These are phyloP conservation scores for Microbotryum intermedium DNA, from an alignment of 1,284 basidiomycete species.

Conservation along the genomic window DNA sequence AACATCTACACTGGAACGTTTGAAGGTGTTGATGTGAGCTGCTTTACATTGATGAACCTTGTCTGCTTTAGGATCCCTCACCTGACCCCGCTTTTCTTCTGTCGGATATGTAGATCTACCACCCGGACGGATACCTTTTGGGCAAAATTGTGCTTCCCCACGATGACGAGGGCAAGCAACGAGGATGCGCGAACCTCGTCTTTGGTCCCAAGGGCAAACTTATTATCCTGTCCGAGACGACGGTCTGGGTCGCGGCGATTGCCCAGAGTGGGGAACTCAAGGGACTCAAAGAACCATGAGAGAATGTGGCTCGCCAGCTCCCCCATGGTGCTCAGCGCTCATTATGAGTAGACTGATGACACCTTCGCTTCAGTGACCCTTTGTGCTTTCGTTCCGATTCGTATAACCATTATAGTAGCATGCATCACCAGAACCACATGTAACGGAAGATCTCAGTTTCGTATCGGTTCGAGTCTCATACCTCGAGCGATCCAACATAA, in stretches of 20 bases:
- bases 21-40: conserved; percentile 58
- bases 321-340: no score
- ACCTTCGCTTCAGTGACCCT: no score
- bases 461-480: no score
- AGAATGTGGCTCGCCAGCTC: no score
- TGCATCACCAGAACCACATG: no score
- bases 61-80: no score
- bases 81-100: neutral
- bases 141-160: conserved; percentile 16
- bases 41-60: conserved; percentile 1
- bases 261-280: conserved; percentile 34
- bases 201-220: conserved; percentile 58
- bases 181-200: conserved; percentile 50
- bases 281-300: neutral
- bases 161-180: conserved; percentile 51
- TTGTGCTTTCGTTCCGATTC: no score
- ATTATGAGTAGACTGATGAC: no score
- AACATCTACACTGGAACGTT: conserved; percentile 61
- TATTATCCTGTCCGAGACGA: conserved; percentile 59
- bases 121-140: neutral
- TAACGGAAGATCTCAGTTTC: no score
- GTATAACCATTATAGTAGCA: no score
- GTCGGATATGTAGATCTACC: conserved; percentile 7
- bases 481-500: no score
- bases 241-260: conserved; percentile 56